Evolutionary conservation across 306 rosid species (phyloP).

Genomic region (Fragaria iinumae): DNA sequence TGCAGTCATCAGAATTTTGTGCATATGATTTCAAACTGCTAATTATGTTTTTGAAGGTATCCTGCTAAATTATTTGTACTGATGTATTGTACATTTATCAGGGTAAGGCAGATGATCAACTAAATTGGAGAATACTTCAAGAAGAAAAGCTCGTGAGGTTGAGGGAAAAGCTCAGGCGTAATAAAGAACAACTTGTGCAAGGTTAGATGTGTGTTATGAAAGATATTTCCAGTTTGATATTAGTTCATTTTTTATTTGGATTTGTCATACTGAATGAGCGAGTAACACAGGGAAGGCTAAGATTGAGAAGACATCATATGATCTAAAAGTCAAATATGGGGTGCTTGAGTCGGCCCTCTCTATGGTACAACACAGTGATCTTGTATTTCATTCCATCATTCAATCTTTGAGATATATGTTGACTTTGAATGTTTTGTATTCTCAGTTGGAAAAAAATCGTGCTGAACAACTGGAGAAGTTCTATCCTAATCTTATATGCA

Average conservation of each 20-base stretch:
- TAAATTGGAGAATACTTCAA: conserved; percentile 75
- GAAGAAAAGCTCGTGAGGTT: conserved; percentile 73
- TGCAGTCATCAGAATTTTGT: not conserved
- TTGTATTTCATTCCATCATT: not conserved
- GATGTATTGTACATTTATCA: conserved; percentile 31
- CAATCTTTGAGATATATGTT: not conserved
- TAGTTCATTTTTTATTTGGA: conserved; percentile 18
- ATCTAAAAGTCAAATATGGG: conserved; percentile 64
- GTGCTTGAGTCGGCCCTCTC: conserved; percentile 73
- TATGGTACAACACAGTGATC: conserved; percentile 43
- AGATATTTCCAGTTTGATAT: conserved; percentile 11
- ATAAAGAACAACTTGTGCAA: conserved; percentile 58
- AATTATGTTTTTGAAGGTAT: conserved; percentile 16
- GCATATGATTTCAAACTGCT: not conserved
- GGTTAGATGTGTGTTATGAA: conserved; percentile 44
- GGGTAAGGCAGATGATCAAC: conserved; percentile 92
- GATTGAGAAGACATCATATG: conserved; percentile 51
- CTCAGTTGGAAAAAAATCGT: conserved; percentile 80
- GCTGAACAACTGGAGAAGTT: conserved; percentile 81
- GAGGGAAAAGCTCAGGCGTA: conserved; percentile 63
- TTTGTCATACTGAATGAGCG: conserved; percentile 26
- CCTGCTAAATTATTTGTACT: conserved; percentile 11
- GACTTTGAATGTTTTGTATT: conserved; percentile 14
- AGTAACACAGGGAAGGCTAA: conserved; percentile 64
- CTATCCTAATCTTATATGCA: conserved; percentile 84